Base-by-base conservation (phyloP, 1,139 yeast species). In the Taphrina communis region DNA sequence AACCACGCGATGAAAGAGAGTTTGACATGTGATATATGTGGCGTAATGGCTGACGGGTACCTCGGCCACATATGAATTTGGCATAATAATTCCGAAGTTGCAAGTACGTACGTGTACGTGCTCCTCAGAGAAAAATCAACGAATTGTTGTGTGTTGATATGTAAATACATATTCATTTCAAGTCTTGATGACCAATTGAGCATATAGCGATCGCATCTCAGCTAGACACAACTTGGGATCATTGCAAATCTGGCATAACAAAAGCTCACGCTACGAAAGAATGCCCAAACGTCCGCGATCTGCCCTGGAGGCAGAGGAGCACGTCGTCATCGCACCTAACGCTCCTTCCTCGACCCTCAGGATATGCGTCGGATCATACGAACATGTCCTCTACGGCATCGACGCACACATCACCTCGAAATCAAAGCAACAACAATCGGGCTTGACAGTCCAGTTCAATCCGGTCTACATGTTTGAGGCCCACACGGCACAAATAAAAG, bases 401-500 rank as follows among this genome's bases (percentile, higher is more conserved):
- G 91, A 97, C 0, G 81, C 90, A 58, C 83, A 87, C 25, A 75
- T 91, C 52, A 82, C 81, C 14, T 14, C 41, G 70, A 63, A 7
- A 70, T 70, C 6, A 6, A 46, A 46, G 6, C 69, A 77, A 62
- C 75, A 51, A 65, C n/a, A 7, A 44, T n/a, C n/a, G n/a, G 48
- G 77, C 79, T 21, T 52, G 42, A n/a, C 19, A 19, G 88, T 93
- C 1, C 83, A 89, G 5, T 94, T 95, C 80, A 93, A 91, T 62
- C 97, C 98, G 0, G 86, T 95, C 58, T 94, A 94, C 82, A 98
- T 94, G 78, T 94, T 94, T 78, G 91, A 94, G 74, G 97, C 99
- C 1, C 99, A 94, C 78, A 83, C 96, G 0, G 84, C 91, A 69
- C 89, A 97, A 42, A 90, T 94, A 71, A 88, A 93, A 77, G 84